Evolutionary conservation across 176 grass and related monocot genomes (phyloP), one percentile per base, ranked within the genome.

Genomic region (Avena atlantica): DNA sequence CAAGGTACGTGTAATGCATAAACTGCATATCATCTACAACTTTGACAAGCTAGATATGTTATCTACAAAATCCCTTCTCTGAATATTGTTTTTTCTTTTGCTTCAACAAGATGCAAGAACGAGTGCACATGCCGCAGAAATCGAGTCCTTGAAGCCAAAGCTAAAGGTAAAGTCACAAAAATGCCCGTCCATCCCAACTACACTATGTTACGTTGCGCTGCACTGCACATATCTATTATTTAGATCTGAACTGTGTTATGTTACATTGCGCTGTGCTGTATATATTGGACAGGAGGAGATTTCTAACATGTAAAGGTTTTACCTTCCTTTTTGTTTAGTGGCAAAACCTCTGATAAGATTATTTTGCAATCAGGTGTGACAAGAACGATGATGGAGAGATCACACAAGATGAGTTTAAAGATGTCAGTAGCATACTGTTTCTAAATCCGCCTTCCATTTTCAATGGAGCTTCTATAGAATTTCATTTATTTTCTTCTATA

Each of bases 81-180:
- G 49, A 66, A 63, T 17, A 16, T n/a, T 85, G 52, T 29, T 14
- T 56, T 62, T 11, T 6, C 37, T 45, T 57, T 76, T 86, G 80
- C 90, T 74, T 81, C 81, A 98, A 90, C 96, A 98, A 92, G 88
- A 61, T 86, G 84, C 86, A 86, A 95, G 87, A 73, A 77, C 69
- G 79, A 89, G 65, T 36, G 70, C 91, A 74, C 74, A 70, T 48
- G 84, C 78, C 78, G 86, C 86, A 70, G 86, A 88, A 79, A 70
- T 89, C 12, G 96, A 95, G 80, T 93, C 89, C 80, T 87, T 98
- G 88, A 98, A 98, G 69, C 95, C 93, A 85, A 95, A 98, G 88
- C 53, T 98, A 91, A 95, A 95, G 91, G 96, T 98, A 15, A 55
- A 74, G 36, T 15, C 6, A 69, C 61, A 52, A 53, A 53, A 53